Conservation (phyloP, 2,329 filamentous ascomycete species). For the Elsinoe fawcettii region DNA sequence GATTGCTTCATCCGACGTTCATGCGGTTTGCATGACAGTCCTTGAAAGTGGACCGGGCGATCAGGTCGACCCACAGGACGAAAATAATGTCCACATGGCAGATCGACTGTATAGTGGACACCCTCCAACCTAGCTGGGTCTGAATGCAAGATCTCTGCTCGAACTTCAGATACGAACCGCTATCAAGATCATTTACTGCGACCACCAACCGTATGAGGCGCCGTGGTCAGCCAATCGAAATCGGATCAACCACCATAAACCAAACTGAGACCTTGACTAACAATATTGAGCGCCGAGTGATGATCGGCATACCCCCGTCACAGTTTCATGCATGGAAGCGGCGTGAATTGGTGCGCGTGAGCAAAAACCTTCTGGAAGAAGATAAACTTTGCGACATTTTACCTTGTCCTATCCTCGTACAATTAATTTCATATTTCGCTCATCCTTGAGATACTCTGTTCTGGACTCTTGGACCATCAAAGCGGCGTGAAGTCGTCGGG, state of each 20-base stretch:
- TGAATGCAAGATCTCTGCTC: not conserved
- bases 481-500: not conserved
- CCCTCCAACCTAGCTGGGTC: not conserved
- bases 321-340: conserved; percentile 1
- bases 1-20: not conserved
- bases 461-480: not conserved
- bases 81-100: not conserved
- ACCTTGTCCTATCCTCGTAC: not conserved
- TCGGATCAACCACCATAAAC: not conserved
- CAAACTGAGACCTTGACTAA: not conserved
- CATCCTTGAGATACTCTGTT: not conserved
- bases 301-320: conserved; percentile 3
- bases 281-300: not conserved
- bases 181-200: not conserved
- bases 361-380: conserved; percentile 6
- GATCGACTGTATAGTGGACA: not conserved
- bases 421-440: not conserved
- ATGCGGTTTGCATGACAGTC: not conserved
- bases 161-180: not conserved
- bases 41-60: not conserved
- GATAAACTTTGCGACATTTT: not conserved
- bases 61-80: not conserved
- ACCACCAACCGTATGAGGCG: not conserved
- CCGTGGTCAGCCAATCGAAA: not conserved
- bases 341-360: conserved; percentile 1